Base-by-base conservation (phyloP, 164 flowering plant genomes). In the Vitis amurensis region DNA sequence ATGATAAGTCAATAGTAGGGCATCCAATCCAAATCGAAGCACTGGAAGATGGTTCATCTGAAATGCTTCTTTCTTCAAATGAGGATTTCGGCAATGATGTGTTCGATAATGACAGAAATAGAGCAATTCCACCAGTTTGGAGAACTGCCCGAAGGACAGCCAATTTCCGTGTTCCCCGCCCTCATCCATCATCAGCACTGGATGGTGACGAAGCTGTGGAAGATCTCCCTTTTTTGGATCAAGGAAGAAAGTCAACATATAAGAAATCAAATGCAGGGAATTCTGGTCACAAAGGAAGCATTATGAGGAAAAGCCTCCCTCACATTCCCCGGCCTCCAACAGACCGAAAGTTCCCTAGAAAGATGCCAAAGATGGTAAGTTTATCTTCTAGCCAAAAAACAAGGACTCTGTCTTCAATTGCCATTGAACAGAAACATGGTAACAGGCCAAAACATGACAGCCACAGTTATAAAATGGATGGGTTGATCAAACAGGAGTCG, bases 71-170 rank as follows among this genome's bases (percentile, higher is more conserved):
- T 31, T 64, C 86, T 30, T 23, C 67, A 14, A 65, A 64, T 65
- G 78, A 79, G 71, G 82, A 81, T 71, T 68, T 72, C 55, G 66
- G 67, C 9, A 77, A 71, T 49, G 85, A 76, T 64, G 59, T 68
- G 44, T 37, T 50, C n/a, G 81, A 81, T 50, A 69, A 72, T 71
- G 88, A 86, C 64, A 82, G 78, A 66, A 81, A 67, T 47, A 61
- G 79, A 37, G 59, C 82, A 27, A 83, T 89, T 55, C 81, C 88
- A 29, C 86, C 89, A 8, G 85, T 85, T 13, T 93, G 99, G 98
- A 90, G 84, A 74, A 95, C 99, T 49, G 99, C 87, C 47, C 86
- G 93, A 66, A 88, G 99, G 79, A 91, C 97, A 37, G 84, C 89
- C 49, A 88, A 89, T 85, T 78, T 76, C 69, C 86, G 97, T 50